Evolutionary conservation across 371 early-diverging fungal genomes (phyloP), one percentile per base, ranked within the genome.

Genomic region (Mortierella sp.): DNA sequence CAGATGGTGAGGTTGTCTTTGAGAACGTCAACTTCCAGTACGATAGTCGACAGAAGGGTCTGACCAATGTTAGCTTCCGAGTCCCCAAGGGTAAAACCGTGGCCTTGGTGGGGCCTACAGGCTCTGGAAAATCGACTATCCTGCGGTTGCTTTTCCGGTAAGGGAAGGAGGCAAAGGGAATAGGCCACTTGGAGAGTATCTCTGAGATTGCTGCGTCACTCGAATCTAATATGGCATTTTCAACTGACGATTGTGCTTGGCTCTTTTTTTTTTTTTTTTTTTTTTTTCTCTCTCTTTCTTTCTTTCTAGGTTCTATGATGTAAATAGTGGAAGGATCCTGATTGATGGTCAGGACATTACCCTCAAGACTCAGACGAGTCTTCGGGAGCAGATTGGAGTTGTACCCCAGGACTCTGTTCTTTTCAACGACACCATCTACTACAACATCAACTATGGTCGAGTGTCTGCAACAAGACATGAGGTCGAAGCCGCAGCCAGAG

Each of bases 291-390:
- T n/a, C n/a, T n/a, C n/a, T n/a, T n/a, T n/a, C n/a, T n/a, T n/a
- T n/a, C n/a, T n/a, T n/a, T n/a, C n/a, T n/a, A n/a, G n/a, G 46
- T 97, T 97, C 82, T 96, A 96, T 79, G 95, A 96, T 67, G 91
- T 93, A 7, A 74, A 86, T 21, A 57, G 77, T 0, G 99, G 99
- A 23, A 79, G 83, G 25, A 94, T 99, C 44, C 74, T 83, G 60
- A 89, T 99, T 44, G 97, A 99, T 80, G 96, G 94, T 1, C 92
- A 92, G 81, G 94, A 97, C 68, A 90, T 99, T 56, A 82, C 87
- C 18, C 52, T 86, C 45, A 88, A 95, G 26, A 85, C 86, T 0
- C 93, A 94, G 75, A 53, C 69, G 1, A 88, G 88, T 11, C 83
- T 95, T 46, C 88, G 97, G 16, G 84, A 85, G 46, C 85, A 87